Evolutionary conservation across 495 filamentous ascomycete species (phyloP), one percentile per base, ranked within the genome.

Genomic region (Hypoxylon crocopeplum): DNA sequence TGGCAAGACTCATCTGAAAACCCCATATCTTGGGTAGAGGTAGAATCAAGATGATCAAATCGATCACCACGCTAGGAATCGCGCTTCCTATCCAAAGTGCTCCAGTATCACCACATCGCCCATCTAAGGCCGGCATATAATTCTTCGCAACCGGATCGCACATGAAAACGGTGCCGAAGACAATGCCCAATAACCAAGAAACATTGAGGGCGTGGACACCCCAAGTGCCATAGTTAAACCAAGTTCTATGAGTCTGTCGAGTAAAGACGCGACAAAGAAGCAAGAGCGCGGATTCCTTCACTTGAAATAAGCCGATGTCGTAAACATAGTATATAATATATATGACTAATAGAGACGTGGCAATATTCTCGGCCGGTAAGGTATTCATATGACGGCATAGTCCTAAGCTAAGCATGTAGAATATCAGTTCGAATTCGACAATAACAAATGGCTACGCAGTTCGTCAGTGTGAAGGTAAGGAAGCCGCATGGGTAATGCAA

Each of bases 11-110:
- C 47, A 67, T 67, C 24, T 71, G 67, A 5, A 75, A 48, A 2
- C 30, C 29, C 72, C 72, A 75, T 25, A 75, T 52, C 37, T 70
- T 64, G 1, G 72, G 72, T 25, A 75, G 59, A 5, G 72, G 72
- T 11, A 75, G 33, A 29, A 57, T 58, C 5, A 75, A 39, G 19
- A 75, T 67, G 8, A 71, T 56, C 10, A 75, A 49, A 59, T 75
- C 72, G 16, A 68, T 72, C n/a, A 69, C 22, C 1, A 75, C 51
- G 32, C 51, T 56, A 1, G 40, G 22, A 45, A 65, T 67, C 7
- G 64, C 51, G 21, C 41, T 56, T 2, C 51, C 51, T 7, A 56
- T 20, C 12, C 16, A 44, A 5, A 47, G 19, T n/a, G 12, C 27
- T 10, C 11, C 11, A 2, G 12, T 1, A 4, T 15, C n/a, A 30